Conservation (phyloP, 2,329 filamentous ascomycete species). For the Epichloe festucae region DNA sequence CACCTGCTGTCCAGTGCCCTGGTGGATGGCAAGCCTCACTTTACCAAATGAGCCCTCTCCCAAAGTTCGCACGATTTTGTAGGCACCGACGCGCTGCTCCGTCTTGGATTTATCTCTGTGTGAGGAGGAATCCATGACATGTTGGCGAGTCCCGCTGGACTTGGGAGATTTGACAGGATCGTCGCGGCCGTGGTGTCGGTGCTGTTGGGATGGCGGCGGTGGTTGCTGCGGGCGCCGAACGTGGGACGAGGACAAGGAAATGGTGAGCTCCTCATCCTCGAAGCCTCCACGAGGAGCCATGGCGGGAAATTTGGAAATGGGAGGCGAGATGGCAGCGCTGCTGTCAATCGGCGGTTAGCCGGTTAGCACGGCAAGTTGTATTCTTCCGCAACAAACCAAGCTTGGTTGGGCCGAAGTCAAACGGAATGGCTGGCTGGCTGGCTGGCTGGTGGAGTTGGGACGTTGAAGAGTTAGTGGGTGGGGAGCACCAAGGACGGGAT, state of each 20-base stretch:
- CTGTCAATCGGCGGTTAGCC: not conserved
- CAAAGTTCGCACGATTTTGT: constrained; percentile 78
- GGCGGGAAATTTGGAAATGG: constrained; percentile 7
- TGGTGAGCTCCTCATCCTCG: constrained; percentile 73
- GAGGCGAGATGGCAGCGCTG: not conserved
- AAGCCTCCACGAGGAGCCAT: constrained; percentile 46
- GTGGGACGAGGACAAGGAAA: constrained; percentile 55
- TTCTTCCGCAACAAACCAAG: not conserved
- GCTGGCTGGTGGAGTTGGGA: not conserved
- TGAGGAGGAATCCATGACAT: constrained; percentile 22
- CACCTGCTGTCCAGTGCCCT: constrained; percentile 86
- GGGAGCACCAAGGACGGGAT: too few species aligned
- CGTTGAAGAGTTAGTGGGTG: not conserved
- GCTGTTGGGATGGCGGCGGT: constrained; percentile 13
- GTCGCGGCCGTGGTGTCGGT: constrained; percentile 10
- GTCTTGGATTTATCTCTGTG: constrained; percentile 40
- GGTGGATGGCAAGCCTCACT: constrained; percentile 91
- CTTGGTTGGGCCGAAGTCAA: not conserved
- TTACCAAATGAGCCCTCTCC: constrained; percentile 98
- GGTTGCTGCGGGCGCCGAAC: constrained; percentile 40
- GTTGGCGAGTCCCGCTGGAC: constrained; percentile 15
- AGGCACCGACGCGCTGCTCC: constrained; percentile 81
- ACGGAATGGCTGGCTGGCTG: not conserved
- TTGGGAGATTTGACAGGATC: constrained; percentile 14
- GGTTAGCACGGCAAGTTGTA: not conserved